Percentiles rank a stretch among this genome's conserved stretches.
phyloP scores from a whole-genome alignment of 352 stramenopile species.

The Detonula confervacea region DNA sequence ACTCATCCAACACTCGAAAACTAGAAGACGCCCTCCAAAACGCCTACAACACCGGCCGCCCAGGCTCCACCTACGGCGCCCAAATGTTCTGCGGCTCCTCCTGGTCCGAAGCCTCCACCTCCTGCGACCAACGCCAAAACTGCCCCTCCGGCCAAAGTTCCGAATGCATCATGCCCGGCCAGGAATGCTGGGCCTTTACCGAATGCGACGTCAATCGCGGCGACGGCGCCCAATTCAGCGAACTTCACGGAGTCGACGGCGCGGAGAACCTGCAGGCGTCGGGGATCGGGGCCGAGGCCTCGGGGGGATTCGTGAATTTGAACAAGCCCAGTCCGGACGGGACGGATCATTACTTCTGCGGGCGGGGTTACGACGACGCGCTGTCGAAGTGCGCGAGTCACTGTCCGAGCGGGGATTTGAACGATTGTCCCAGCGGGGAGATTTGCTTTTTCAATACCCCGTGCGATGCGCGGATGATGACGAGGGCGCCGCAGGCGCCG shows the following conservation, averaged over 20 bases:
- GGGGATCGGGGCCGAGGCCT: slow-evolving; percentile 31
- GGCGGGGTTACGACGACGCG: slow-evolving; percentile 80
- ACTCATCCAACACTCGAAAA: slow-evolving; percentile 9
- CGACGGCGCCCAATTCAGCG: slow-evolving; percentile 47
- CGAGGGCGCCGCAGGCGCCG: slow-evolving; percentile 28
- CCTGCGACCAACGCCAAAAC: slow-evolving; percentile 51
- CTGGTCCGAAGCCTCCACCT: slow-evolving; percentile 58
- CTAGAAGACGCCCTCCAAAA: slow-evolving; percentile 50
- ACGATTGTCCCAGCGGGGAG: slow-evolving; percentile 77
- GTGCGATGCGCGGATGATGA: slow-evolving; percentile 72
- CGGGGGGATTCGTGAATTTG: slow-evolving; percentile 57
- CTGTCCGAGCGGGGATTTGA: slow-evolving; percentile 74
- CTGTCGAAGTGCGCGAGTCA: slow-evolving; percentile 61
- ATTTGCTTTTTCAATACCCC: slow-evolving; percentile 83
- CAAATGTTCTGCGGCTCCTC: slow-evolving; percentile 64
- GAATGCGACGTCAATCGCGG: slow-evolving; percentile 56
- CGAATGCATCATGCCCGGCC: slow-evolving; percentile 59
- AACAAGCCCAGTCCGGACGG: slow-evolving; percentile 49
- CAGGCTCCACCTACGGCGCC: slow-evolving; percentile 44
- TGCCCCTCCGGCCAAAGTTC: slow-evolving; percentile 53
- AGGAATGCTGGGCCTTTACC: slow-evolving; percentile 65
- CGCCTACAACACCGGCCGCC: slow-evolving; percentile 29
- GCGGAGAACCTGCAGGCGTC: slow-evolving; percentile 44
- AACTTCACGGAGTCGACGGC: slow-evolving; percentile 32
- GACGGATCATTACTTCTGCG: slow-evolving; percentile 83